phyloP scores from a whole-genome alignment of 148 eudicot species.

The Amaranthus palmeri region DNA sequence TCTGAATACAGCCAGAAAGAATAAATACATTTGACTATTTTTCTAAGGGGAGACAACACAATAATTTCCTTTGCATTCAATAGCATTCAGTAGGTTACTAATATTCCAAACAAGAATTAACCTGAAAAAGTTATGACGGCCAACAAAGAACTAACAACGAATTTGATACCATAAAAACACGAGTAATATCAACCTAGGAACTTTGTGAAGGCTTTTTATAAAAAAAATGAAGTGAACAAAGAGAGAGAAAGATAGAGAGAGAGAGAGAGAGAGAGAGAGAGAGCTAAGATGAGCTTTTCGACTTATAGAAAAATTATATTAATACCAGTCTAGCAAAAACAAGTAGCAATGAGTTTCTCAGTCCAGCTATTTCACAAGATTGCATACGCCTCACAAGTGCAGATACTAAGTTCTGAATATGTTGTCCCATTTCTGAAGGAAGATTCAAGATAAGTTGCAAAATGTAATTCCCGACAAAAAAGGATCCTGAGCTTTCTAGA shows the following conservation, averaged over 20 bases:
- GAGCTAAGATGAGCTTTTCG: neutral
- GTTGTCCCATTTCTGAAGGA: slow-evolving; percentile 91
- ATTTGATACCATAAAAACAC: neutral
- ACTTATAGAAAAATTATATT: neutral
- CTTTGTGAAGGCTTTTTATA: neutral
- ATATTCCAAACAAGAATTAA: neutral
- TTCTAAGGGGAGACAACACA: neutral
- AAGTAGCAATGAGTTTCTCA: slow-evolving; percentile 73
- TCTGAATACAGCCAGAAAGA: too few species aligned
- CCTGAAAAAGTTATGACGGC: neutral
- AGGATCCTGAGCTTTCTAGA: slow-evolving; percentile 87
- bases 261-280: neutral
- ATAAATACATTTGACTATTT: neutral
- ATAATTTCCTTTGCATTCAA: neutral
- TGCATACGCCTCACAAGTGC: slow-evolving; percentile 89
- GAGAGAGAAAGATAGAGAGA: too few species aligned
- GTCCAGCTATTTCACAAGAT: slow-evolving; percentile 64
- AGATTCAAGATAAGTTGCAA: slow-evolving; percentile 92
- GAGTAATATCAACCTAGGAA: neutral
- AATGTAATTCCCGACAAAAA: slow-evolving; percentile 87
- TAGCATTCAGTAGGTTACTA: neutral
- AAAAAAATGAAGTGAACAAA: neutral
- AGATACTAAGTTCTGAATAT: slow-evolving; percentile 70
- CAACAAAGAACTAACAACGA: neutral
- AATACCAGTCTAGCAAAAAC: slow-evolving; percentile 86